Percentiles rank a stretch among this genome's conserved stretches.
phyloP scores from a whole-genome alignment of 192 early-diverging fungal species.

The Podila minutissima region DNA sequence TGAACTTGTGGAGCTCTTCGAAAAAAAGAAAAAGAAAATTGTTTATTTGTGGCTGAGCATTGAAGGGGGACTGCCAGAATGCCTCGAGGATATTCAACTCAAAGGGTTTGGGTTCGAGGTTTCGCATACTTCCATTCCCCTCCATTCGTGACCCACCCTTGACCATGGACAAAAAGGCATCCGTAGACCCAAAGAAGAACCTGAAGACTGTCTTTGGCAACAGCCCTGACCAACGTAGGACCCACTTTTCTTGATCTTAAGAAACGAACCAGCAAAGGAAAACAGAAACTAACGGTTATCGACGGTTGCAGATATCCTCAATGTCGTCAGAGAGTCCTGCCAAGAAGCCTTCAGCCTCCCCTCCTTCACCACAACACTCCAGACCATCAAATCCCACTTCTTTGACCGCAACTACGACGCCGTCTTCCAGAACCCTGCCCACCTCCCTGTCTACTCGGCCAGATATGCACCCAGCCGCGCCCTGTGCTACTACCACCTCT shows the following conservation, averaged over 20 bases:
- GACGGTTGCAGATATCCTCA: constrained; percentile 60
- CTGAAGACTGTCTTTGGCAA: constrained; percentile 53
- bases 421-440: constrained; percentile 79
- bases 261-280: no score
- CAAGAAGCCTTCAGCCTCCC: constrained; percentile 62
- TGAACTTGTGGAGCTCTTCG: no score
- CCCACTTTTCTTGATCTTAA: neutral
- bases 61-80: neutral
- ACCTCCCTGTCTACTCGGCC: constrained; percentile 86
- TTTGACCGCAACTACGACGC: constrained; percentile 81
- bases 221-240: constrained; percentile 62
- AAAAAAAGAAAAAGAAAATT: constrained; percentile 20
- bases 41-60: constrained; percentile 16
- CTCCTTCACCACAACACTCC: constrained; percentile 70
- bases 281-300: no score
- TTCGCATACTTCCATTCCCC: neutral
- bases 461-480: constrained; percentile 88
- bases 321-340: constrained; percentile 72
- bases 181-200: constrained; percentile 24
- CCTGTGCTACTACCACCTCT: constrained; percentile 85
- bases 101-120: neutral
- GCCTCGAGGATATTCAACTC: neutral
- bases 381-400: constrained; percentile 86
- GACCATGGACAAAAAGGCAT: constrained; percentile 28
- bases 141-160: neutral